Conservation (phyloP, 2,329 filamentous ascomycete genomes). For the Claviceps spartinae region DNA sequence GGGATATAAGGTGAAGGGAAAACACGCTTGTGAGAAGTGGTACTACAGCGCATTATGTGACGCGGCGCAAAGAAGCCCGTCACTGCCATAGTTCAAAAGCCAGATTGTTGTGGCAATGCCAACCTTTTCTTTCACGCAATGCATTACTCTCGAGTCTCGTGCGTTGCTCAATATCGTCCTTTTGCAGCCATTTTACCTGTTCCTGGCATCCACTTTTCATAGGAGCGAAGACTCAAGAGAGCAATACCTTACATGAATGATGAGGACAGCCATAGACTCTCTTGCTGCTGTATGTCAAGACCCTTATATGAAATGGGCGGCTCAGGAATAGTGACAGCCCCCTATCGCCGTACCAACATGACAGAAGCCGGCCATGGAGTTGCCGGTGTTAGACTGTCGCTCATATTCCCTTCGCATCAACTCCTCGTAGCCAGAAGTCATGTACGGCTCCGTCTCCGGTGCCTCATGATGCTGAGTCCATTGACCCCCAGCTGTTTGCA, state of each 20-base stretch:
- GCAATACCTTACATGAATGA: too few relatives aligned
- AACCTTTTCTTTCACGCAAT: too few relatives aligned
- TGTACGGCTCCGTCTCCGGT: conserved; percentile 62
- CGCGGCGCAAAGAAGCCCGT: too few relatives aligned
- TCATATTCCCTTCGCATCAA: conserved; percentile 52
- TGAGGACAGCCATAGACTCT: conserved; percentile 48
- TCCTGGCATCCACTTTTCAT: conserved; percentile 34
- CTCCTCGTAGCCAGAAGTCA: conserved; percentile 66
- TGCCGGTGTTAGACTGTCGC: conserved; percentile 18
- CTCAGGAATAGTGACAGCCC: conserved; percentile 33
- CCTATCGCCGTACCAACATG: conserved; percentile 29
- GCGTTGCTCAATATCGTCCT: background rate
- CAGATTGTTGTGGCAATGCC: too few relatives aligned
- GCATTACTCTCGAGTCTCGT: background rate
- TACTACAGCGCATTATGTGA: too few relatives aligned
- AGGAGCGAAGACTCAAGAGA: conserved; percentile 12
- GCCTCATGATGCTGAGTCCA: conserved; percentile 28
- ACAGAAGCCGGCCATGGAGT: conserved; percentile 28
- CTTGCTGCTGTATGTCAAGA: conserved; percentile 31
- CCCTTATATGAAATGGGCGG: conserved; percentile 56
- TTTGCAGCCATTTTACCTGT: conserved; percentile 19
- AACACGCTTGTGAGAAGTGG: too few relatives aligned
- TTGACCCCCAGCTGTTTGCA: conserved; percentile 39
- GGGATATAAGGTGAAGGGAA: too few relatives aligned
- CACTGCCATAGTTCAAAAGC: too few relatives aligned